Conservation (phyloP, 1,284 basidiomycete genomes). For the Ustilago tritici region DNA sequence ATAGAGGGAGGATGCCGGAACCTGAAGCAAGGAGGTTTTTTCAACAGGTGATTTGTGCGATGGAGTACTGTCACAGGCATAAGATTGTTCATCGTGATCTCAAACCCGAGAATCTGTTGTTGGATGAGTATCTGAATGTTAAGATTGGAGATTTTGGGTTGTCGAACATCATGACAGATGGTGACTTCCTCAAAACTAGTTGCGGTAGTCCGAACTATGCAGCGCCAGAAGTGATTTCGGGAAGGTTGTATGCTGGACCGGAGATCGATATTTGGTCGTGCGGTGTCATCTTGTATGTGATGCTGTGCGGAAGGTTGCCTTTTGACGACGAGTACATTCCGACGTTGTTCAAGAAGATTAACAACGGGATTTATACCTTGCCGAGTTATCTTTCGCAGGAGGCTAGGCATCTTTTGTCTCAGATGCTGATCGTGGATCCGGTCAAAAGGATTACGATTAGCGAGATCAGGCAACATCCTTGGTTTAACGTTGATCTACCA, state of each 20-base stretch:
- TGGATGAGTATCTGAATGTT: conserved; percentile 68
- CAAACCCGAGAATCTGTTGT: conserved; percentile 67
- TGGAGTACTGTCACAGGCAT: conserved; percentile 68
- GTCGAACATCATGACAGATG: conserved; percentile 69
- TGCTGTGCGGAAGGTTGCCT: conserved; percentile 67
- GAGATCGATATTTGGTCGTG: conserved; percentile 70
- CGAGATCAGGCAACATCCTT: conserved; percentile 66
- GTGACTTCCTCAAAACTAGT: conserved; percentile 69
- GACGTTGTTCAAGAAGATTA: conserved; percentile 69
- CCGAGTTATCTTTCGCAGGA: conserved; percentile 66
- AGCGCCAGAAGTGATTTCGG: conserved; percentile 68
- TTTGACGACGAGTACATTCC: conserved; percentile 70
- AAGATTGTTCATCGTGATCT: conserved; percentile 68
- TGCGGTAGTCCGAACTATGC: conserved; percentile 69
- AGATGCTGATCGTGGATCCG: conserved; percentile 69
- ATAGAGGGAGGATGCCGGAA: conserved; percentile 66
- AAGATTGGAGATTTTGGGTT: conserved; percentile 70
- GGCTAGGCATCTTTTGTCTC: conserved; percentile 62
- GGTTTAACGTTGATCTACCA: conserved; percentile 68
- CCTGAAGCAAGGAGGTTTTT: conserved; percentile 67
- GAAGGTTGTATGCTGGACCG: conserved; percentile 66
- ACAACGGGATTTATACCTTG: conserved; percentile 66
- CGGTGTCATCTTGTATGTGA: conserved; percentile 69
- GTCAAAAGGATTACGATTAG: conserved; percentile 68
- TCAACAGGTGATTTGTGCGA: conserved; percentile 69